Evolutionary conservation across 1,139 yeast genomes (phyloP).

Genomic region (Candida sp.): DNA sequence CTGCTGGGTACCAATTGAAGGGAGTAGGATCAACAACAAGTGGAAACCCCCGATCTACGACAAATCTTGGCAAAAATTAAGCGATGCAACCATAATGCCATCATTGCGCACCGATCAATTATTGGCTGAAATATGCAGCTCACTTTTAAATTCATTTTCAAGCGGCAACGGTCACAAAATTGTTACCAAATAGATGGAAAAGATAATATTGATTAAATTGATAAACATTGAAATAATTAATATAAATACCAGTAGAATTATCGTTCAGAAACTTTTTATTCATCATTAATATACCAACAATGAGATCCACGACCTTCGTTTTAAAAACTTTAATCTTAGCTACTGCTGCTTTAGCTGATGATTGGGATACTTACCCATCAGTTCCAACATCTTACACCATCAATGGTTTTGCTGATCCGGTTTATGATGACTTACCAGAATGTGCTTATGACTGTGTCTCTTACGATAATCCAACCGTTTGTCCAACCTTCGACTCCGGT

Average conservation of each 20-base stretch:
- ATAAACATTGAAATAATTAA: no score
- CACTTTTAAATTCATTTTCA: not conserved
- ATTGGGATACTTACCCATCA: slow-evolving; percentile 29
- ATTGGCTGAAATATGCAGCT: not conserved
- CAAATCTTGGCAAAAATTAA: no score
- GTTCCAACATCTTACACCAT: slow-evolving; percentile 39
- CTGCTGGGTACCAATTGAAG: no score
- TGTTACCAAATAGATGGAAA: not conserved
- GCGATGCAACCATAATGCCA: no score
- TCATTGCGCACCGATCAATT: no score
- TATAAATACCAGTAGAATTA: not conserved
- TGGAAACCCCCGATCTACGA: no score
- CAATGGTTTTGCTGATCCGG: slow-evolving; percentile 41
- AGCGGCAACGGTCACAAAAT: not conserved
- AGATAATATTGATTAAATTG: not conserved
- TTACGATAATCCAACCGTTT: slow-evolving; percentile 25
- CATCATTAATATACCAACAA: no score
- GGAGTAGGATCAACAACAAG: no score
- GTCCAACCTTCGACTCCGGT: slow-evolving; percentile 41
- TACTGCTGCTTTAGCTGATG: slow-evolving; percentile 4
- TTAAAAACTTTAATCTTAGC: slow-evolving; percentile 1
- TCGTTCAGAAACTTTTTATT: no score
- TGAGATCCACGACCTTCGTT: slow-evolving; percentile 1
- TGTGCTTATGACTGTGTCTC: slow-evolving; percentile 27
- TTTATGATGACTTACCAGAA: slow-evolving; percentile 22